Conservation (phyloP, 768 basidiomycete genomes). For the Dictyophora rubrovolvata region DNA sequence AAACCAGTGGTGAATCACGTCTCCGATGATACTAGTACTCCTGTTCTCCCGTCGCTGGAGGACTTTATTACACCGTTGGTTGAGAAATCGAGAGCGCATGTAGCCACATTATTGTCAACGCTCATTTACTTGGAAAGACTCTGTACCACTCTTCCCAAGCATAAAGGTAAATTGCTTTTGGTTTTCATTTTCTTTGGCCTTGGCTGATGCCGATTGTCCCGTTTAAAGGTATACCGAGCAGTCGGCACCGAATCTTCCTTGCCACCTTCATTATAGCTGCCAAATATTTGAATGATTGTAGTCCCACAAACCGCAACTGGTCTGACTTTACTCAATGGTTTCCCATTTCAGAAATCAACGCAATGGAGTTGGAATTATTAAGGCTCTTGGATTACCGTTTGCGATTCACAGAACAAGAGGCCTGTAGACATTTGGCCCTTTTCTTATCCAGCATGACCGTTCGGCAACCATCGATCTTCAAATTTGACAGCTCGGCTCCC, state of each 20-base stretch:
- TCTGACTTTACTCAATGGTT: constrained; percentile 66
- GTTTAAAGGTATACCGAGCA: constrained; percentile 84
- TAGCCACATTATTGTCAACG: constrained; percentile 81
- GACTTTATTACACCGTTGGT: constrained; percentile 80
- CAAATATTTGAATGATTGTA: constrained; percentile 96
- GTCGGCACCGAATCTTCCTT: constrained; percentile 90
- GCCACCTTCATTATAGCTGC: constrained; percentile 92
- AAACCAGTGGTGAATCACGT: constrained; percentile 32
- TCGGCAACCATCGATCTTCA: too few relatives aligned
- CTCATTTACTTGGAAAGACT: constrained; percentile 88
- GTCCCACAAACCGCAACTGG: constrained; percentile 95
- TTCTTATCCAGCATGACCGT: constrained; percentile 36
- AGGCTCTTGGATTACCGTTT: constrained; percentile 89
- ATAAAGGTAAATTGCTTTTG: constrained; percentile 64
- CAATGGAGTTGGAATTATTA: constrained; percentile 96
- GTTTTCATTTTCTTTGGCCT: constrained; percentile 18
- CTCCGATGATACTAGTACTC: constrained; percentile 14
- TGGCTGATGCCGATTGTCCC: constrained; percentile 2
- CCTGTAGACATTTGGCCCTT: constrained; percentile 38
- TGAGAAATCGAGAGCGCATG: constrained; percentile 76
- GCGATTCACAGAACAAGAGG: constrained; percentile 78
- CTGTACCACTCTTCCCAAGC: constrained; percentile 59
- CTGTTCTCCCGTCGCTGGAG: constrained; percentile 54
- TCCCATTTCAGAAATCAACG: constrained; percentile 72
- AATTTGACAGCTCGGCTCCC: too few relatives aligned